Conservation (phyloP, 139 green algal species). For the Marvania coccoides region DNA sequence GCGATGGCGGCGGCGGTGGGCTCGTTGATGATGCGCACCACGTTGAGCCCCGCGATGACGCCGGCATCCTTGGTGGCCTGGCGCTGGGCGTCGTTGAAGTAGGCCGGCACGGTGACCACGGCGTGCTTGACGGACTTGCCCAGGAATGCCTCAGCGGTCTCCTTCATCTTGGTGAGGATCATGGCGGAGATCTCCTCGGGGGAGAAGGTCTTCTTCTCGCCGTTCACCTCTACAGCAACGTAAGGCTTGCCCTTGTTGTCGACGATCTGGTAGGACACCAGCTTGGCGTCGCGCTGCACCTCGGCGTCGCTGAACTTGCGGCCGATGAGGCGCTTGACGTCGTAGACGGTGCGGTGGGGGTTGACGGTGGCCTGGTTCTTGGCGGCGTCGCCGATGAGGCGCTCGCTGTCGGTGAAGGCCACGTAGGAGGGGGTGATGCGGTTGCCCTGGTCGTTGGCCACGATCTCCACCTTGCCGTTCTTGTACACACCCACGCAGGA, state of each 20-base stretch:
- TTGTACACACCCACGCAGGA: slow-evolving; percentile 99
- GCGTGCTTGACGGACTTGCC: slow-evolving; percentile 73
- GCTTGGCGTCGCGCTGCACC: slow-evolving; percentile 94
- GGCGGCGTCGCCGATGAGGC: slow-evolving; percentile 95
- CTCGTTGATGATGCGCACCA: slow-evolving; percentile 97
- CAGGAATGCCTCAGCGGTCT: slow-evolving; percentile 68
- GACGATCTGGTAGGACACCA: slow-evolving; percentile 94
- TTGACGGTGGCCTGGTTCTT: slow-evolving; percentile 98
- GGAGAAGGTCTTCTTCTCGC: slow-evolving; percentile 50
- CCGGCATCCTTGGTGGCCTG: slow-evolving; percentile 89
- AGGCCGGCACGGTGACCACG: slow-evolving; percentile 90
- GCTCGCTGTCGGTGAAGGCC: slow-evolving; percentile 98
- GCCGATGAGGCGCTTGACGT: slow-evolving; percentile 98
- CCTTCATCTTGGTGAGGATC: slow-evolving; percentile 94
- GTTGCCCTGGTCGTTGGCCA: slow-evolving; percentile 98
- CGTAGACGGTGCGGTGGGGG: slow-evolving; percentile 89
- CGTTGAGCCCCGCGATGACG: slow-evolving; percentile 78
- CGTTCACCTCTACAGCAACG: slow-evolving; percentile 68
- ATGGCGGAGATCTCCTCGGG: slow-evolving; percentile 97
- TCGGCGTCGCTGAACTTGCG: slow-evolving; percentile 91
- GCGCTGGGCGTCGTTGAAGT: slow-evolving; percentile 99
- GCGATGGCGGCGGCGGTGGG: slow-evolving; percentile 93
- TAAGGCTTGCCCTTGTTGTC: slow-evolving; percentile 91
- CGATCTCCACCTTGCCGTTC: slow-evolving; percentile 97
- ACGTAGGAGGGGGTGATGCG: slow-evolving; percentile 98